Base-by-base conservation (phyloP, 805 yeast genomes). In the Suhomyces canberraensis region DNA sequence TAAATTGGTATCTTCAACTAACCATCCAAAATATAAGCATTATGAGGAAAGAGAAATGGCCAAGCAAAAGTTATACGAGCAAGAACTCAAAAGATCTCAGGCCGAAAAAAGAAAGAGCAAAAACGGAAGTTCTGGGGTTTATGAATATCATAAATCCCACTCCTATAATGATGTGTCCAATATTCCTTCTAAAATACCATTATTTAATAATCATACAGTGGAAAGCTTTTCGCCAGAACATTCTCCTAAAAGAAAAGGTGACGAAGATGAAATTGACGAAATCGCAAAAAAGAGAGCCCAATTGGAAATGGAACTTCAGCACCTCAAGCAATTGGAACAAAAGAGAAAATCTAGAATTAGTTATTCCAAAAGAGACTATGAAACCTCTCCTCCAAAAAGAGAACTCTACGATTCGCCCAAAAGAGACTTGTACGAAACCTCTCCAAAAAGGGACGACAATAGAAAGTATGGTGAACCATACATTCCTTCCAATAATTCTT, bases 271-370 rank as follows among this genome's bases (percentile, higher is more conserved):
- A 14, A 47, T 49, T 16, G 60, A 61, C 29, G 69, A 61, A 26
- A 54, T 67, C 22, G 51, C 60, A 2, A 46, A 48, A 26, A 65
- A 61, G 44, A 57, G 61, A 37, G 67, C 60, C 28, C 69, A 63
- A 45, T 56, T 68, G 32, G 72, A 68, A 42, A 32, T 58, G 46
- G 72, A 66, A 43, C 51, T 68, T 29, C 56, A 57, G 25, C 61
- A 58, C 24, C 51, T 64, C 39, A 58, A 52, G 31, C 50, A 54
- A 19, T 49, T 64, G 46, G 67, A 64, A 40, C 41, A 36, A 13
- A 37, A 33, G 31, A 29, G 36, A 25, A 33, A 25, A 26, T 17
- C 35, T n/a, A 32, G n/a, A 16, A 16, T 24, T 11, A n/a, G 35
- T 13, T 15, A 21, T 37, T 3, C 29, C 14, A 24, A 31, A 11